Evolutionary conservation across 805 yeast species (phyloP).

Genomic region (Saccharomycopsis oosterbeekiorum): DNA sequence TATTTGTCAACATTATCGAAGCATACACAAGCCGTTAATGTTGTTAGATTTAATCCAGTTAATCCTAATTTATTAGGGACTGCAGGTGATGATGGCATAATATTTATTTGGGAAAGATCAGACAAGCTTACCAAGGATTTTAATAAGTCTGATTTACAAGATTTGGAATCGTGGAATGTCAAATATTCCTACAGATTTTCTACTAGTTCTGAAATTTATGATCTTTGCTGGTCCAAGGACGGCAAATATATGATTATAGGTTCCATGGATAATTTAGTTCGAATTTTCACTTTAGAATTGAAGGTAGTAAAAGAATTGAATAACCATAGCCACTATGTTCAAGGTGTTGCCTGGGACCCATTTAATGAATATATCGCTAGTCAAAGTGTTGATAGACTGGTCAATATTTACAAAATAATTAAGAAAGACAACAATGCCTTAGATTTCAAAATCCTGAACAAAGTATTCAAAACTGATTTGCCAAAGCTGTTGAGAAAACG

Average conservation of each 20-base stretch:
- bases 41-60: slow-evolving; percentile 64
- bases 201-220: slow-evolving; percentile 73
- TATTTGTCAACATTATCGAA: slow-evolving; percentile 74
- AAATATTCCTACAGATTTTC: slow-evolving; percentile 44
- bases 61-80: slow-evolving; percentile 64
- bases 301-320: slow-evolving; percentile 46
- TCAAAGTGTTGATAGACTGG: slow-evolving; percentile 82
- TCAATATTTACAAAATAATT: slow-evolving; percentile 52
- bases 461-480: slow-evolving; percentile 47
- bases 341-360: slow-evolving; percentile 97
- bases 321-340: slow-evolving; percentile 84
- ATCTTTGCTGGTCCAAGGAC: slow-evolving; percentile 88
- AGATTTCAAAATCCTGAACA: slow-evolving; percentile 21
- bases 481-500: slow-evolving; percentile 28
- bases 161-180: slow-evolving; percentile 69
- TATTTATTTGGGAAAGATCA: slow-evolving; percentile 66
- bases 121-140: slow-evolving; percentile 48
- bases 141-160: slow-evolving; percentile 32
- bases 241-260: slow-evolving; percentile 71
- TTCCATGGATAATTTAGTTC: slow-evolving; percentile 77
- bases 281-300: slow-evolving; percentile 57
- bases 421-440: slow-evolving; percentile 21
- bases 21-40: slow-evolving; percentile 93
- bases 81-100: slow-evolving; percentile 92
- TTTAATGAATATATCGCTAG: slow-evolving; percentile 64